phyloP scores from a whole-genome alignment of 805 yeast species.

The Hanseniaspora occidentalis region DNA sequence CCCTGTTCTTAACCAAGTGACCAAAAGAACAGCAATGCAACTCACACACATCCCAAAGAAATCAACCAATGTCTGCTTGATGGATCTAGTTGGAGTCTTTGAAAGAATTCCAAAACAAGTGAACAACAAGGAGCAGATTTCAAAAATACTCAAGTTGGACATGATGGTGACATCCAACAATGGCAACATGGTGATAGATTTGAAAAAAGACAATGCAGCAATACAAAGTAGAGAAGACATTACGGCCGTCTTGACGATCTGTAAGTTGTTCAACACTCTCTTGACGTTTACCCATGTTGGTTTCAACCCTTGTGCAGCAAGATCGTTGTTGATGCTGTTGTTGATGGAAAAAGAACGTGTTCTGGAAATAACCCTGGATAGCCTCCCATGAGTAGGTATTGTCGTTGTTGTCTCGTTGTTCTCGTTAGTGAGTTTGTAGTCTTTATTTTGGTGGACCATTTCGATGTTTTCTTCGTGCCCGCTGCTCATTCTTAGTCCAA shows the following conservation, averaged over 20 bases:
- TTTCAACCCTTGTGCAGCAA: conserved; percentile 8
- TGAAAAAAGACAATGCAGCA: conserved; percentile 6
- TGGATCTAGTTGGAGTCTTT: neutral
- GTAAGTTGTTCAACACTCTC: conserved; percentile 13
- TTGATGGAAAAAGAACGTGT: neutral
- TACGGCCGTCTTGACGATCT: conserved; percentile 11
- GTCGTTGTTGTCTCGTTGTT: neutral
- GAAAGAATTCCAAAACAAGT: conserved; percentile 17
- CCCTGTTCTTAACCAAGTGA: conserved; percentile 20
- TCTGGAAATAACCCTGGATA: neutral
- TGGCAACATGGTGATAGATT: conserved; percentile 6
- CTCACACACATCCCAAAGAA: conserved; percentile 20
- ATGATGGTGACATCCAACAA: conserved; percentile 5
- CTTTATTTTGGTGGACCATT: neutral
- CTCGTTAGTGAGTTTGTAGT: neutral
- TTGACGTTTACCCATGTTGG: conserved; percentile 13
- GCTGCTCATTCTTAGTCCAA: neutral
- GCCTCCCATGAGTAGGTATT: neutral
- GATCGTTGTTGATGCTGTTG: neutral
- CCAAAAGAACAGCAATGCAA: conserved; percentile 17
- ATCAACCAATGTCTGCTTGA: conserved; percentile 1
- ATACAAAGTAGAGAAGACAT: conserved; percentile 9
- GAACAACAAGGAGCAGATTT: conserved; percentile 21
- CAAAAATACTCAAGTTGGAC: conserved; percentile 14
- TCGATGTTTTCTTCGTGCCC: neutral